Base-by-base conservation (phyloP, 306 rosid genomes). In the Cicer chorassanicum region DNA sequence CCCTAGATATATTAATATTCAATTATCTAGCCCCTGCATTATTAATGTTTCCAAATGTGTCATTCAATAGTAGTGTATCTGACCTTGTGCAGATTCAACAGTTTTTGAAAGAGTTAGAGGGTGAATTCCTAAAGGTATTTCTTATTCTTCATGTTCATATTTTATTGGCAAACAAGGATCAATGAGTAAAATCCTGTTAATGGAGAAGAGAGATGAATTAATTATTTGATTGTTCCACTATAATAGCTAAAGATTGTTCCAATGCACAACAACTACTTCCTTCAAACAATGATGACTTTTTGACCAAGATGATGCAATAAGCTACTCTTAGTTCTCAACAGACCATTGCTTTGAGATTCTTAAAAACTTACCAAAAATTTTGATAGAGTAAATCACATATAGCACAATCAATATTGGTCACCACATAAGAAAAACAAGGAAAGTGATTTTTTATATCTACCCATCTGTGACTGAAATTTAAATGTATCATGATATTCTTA, bases 41-140 rank as follows among this genome's bases (percentile, higher is more conserved):
- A 9, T 63, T 56, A 2, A n/a, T 42, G 11, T 39, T 54, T 54
- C 55, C 19, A 71, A 53, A 70, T 72, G 55, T 72, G 34, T 29
- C 67, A 45, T 9, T 68, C 21, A 68, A 10, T 61, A 8, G 9
- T 74, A 48, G 72, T 69, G 51, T 78, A 70, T 42, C 16, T 54
- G 76, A 65, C 50, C 73, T 84, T 74, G 19, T 80, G 83, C 97
- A 94, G 99, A 81, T 94, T 78, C 88, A 84, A 86, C 85, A 85
- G 80, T 86, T 92, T 79, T 72, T 94, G 87, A 92, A 87, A 73
- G 89, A 86, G 72, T 68, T 94, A 81, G 97, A 83, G 44, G 99
- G 97, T 48, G 95, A 92, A 80, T 94, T 94, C 88, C 71, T 91
- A 46, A 81, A 90, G 96, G 96, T 94, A 16, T 81, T 53, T 41